phyloP scores from a whole-genome alignment of 345 rosid genomes.

The Moringa oleifera region DNA sequence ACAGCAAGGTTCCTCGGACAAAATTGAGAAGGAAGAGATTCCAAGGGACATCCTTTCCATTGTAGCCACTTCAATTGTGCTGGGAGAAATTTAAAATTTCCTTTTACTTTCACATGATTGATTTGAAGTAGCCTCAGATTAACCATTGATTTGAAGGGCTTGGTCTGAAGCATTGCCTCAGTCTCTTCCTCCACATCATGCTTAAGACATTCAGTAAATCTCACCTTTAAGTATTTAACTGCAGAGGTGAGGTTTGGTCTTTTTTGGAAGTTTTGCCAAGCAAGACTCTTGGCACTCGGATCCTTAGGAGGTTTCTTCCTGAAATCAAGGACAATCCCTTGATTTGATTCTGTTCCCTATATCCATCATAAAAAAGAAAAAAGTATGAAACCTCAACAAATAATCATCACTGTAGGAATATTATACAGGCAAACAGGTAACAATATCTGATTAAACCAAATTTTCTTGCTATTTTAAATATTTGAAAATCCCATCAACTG shows the following conservation, averaged over 20 bases:
- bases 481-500: background rate
- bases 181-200: slow-evolving; percentile 14
- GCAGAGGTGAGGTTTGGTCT: slow-evolving; percentile 7
- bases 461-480: background rate
- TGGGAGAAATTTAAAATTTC: slow-evolving; percentile 45
- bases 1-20: slow-evolving; percentile 41
- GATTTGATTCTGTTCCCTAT: slow-evolving; percentile 42
- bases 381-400: background rate
- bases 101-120: slow-evolving; percentile 46
- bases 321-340: slow-evolving; percentile 42
- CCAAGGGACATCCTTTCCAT: slow-evolving; percentile 57
- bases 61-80: slow-evolving; percentile 55
- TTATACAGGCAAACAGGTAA: too few species aligned
- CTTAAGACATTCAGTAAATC: slow-evolving; percentile 1
- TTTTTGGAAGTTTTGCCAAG: slow-evolving; percentile 3
- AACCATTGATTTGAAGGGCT: slow-evolving; percentile 39
- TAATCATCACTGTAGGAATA: background rate
- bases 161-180: slow-evolving; percentile 24
- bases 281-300: slow-evolving; percentile 4
- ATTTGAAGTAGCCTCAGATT: slow-evolving; percentile 62
- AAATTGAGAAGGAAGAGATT: slow-evolving; percentile 38
- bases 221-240: slow-evolving; percentile 17
- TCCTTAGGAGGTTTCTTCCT: slow-evolving; percentile 14
- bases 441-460: background rate
- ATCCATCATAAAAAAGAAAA: slow-evolving; percentile 1